These are phyloP conservation scores for Brettanomyces custersianus DNA, from an alignment of 805 yeast species.

Conservation along the genomic window DNA sequence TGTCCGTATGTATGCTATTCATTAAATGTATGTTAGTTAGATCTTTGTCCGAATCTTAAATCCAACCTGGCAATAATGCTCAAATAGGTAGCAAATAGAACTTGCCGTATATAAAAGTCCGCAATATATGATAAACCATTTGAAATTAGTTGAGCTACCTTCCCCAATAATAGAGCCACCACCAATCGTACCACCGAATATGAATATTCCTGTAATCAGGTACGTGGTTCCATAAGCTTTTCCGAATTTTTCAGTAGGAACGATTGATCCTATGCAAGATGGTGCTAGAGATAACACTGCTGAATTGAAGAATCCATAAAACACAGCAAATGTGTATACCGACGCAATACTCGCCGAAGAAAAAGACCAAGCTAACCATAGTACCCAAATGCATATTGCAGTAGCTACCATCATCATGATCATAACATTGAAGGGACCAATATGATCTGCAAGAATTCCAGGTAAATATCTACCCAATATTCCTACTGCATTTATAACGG, in stretches of 20 bases:
- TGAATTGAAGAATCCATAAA: slow-evolving; percentile 49
- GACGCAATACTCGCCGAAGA: slow-evolving; percentile 16
- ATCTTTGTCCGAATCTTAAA: neutral
- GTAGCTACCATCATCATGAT: slow-evolving; percentile 25
- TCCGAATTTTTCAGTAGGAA: slow-evolving; percentile 54
- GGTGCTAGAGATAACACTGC: slow-evolving; percentile 53
- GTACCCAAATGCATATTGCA: slow-evolving; percentile 31
- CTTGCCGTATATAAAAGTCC: slow-evolving; percentile 24
- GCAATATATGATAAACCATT: slow-evolving; percentile 35
- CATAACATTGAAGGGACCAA: slow-evolving; percentile 37
- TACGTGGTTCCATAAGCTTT: slow-evolving; percentile 56
- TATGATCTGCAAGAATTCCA: slow-evolving; percentile 31
- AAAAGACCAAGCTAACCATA: slow-evolving; percentile 32
- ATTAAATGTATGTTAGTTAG: too few species aligned
- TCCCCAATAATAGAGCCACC: slow-evolving; percentile 35
- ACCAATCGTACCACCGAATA: slow-evolving; percentile 31
- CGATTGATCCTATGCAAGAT: slow-evolving; percentile 48
- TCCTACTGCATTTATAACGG: slow-evolving; percentile 30
- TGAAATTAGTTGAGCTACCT: slow-evolving; percentile 22
- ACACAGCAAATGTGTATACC: slow-evolving; percentile 40
- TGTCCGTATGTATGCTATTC: too few species aligned
- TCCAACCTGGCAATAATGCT: neutral
- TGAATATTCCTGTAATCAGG: slow-evolving; percentile 24
- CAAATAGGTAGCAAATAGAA: neutral
- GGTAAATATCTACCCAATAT: slow-evolving; percentile 33